Evolutionary conservation across 106 monocot genomes (phyloP).

Genomic region (Dendrobium catenatum): DNA sequence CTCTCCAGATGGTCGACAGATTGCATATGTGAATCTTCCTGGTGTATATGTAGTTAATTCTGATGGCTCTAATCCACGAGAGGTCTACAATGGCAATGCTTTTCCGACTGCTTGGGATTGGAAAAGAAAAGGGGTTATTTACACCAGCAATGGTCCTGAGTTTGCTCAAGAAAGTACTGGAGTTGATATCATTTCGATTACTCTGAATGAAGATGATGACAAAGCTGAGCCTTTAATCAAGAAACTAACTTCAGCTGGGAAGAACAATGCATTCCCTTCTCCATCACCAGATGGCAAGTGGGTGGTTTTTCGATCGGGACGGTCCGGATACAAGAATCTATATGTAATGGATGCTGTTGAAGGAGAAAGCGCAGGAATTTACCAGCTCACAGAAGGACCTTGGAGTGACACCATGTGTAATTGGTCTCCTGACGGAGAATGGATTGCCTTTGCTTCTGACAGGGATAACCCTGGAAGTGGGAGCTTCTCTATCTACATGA

Average conservation of each 20-base stretch:
- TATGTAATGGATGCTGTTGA: constrained; percentile 84
- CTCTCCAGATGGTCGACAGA: constrained; percentile 57
- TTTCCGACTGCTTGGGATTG: constrained; percentile 92
- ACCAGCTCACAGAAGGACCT: constrained; percentile 36
- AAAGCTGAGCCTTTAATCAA: constrained; percentile 29
- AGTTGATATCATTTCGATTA: constrained; percentile 71
- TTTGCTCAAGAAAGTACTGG: constrained; percentile 50
- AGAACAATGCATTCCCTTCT: constrained; percentile 94
- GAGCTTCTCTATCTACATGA: constrained; percentile 44
- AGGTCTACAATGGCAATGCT: constrained; percentile 44
- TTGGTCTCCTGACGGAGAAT: constrained; percentile 66
- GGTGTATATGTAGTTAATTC: constrained; percentile 65
- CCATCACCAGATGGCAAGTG: constrained; percentile 88
- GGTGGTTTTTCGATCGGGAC: constrained; percentile 85
- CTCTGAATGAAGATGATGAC: constrained; percentile 23
- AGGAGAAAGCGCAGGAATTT: constrained; percentile 32
- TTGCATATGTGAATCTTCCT: constrained; percentile 71
- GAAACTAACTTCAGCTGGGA: constrained; percentile 57
- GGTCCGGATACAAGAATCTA: constrained; percentile 87
- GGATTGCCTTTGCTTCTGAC: constrained; percentile 66
- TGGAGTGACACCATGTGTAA: constrained; percentile 79
- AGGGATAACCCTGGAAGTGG: constrained; percentile 52
- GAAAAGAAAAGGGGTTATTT: constrained; percentile 84
- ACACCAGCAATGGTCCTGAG: constrained; percentile 61
- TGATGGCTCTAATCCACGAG: constrained; percentile 43